Base-by-base conservation (phyloP, 805 yeast species). In the Helenozyma rhizophorensis region DNA sequence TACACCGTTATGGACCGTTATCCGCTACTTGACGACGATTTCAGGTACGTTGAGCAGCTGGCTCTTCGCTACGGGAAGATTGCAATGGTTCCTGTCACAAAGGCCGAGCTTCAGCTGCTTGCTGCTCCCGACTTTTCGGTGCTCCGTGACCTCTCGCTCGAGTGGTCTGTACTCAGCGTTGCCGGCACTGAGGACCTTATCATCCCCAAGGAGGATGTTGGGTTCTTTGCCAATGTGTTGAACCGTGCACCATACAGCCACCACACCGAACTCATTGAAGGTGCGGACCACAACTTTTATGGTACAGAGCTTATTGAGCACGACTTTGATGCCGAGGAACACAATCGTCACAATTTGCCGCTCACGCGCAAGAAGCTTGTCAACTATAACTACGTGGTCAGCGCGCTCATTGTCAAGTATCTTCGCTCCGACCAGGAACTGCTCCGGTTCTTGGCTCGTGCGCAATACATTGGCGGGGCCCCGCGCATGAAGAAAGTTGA, bases 271-370 rank as follows among this genome's bases (percentile, higher is more conserved):
- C 53, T 85, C 6, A 61, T 89, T 9, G 73, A 74, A 1, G 66
- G 65, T 27, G 96, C 95, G 0, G 89, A 86, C 52, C 97, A 89
- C 56, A 85, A 83, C 48, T 88, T 72, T 50, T 83, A 72, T 50
- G 90, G 93, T 0, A 41, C 50, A 1, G 49, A 55, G 3, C 59
- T 47, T 8, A 62, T 71, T 28, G 47, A 56, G 12, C 60, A 58
- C 14, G 68, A 51, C 9, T 47, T 36, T 11, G 65, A 60, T 21
- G 55, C 33, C 26, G 62, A 45, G 36, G 61, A 56, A 1, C 46
- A 40, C 41, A 60, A 67, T 50, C 65, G 75, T 12, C 40, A 51
- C 12, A 35, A 51, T 14, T 42, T 64, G 14, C 83, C 85, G 0
- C 30, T 72, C 23, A 71, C 52, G 30, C 54, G 60, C n/a, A 59